Conservation (phyloP, 257 asterid species). For the Scutellaria barbata region DNA sequence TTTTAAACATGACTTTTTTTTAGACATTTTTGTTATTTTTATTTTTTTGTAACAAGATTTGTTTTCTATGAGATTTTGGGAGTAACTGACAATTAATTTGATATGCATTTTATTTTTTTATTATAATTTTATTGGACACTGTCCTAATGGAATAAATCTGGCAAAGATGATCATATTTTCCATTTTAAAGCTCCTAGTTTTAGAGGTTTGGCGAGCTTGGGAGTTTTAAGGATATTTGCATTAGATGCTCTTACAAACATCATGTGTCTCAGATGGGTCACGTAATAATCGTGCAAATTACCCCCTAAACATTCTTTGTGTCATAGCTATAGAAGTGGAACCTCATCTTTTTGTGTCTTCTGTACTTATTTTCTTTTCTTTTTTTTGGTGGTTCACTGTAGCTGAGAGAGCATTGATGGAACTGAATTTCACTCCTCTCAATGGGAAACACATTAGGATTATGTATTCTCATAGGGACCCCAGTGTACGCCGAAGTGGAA, state of each 20-base stretch:
- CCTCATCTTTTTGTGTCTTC: not conserved
- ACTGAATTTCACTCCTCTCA: conserved; percentile 84
- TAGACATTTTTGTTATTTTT: too few relatives aligned
- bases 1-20: too few relatives aligned
- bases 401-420: conserved; percentile 83
- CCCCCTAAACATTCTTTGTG: not conserved
- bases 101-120: too few relatives aligned
- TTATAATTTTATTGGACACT: not conserved
- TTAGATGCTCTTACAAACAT: not conserved
- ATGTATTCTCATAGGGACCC: conserved; percentile 93
- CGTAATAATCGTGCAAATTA: not conserved
- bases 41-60: too few relatives aligned
- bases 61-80: too few relatives aligned
- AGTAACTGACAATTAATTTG: too few relatives aligned
- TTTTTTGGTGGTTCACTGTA: conserved; percentile 34
- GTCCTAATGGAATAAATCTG: not conserved
- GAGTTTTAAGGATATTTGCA: conserved; percentile 18
- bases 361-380: not conserved
- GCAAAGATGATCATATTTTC: not conserved
- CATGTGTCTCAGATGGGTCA: not conserved
- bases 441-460: conserved; percentile 78
- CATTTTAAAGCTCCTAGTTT: not conserved
- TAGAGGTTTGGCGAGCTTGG: not conserved
- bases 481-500: conserved; percentile 75
- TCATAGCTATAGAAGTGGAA: not conserved